Conservation (phyloP, 257 asterid species). For the Capsicum chinense region DNA sequence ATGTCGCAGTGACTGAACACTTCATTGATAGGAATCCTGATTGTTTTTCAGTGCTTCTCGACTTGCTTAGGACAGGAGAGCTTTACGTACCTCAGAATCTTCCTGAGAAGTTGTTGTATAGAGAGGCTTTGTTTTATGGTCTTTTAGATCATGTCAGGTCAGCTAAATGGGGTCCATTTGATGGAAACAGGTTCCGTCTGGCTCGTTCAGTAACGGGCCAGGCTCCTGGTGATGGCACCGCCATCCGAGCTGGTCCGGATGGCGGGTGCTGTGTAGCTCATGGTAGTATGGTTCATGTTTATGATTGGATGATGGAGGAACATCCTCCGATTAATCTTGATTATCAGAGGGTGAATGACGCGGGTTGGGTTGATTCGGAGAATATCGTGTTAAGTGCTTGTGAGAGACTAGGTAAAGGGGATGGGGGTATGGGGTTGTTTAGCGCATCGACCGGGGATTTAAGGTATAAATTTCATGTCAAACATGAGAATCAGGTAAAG, state of each 20-base stretch:
- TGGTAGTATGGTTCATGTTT: conserved; percentile 91
- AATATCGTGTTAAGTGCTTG: conserved; percentile 78
- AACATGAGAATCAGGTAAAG: conserved; percentile 68
- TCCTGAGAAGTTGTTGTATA: conserved; percentile 64
- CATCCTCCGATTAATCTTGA: conserved; percentile 82
- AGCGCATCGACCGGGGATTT: conserved; percentile 62
- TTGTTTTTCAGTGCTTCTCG: conserved; percentile 80
- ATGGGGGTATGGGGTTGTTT: conserved; percentile 90
- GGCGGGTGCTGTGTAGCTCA: conserved; percentile 97
- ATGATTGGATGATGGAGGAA: conserved; percentile 90
- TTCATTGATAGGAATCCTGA: conserved; percentile 91
- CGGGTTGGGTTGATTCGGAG: conserved; percentile 67
- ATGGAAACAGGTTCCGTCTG: conserved; percentile 70
- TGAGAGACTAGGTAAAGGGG: conserved; percentile 79
- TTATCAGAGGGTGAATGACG: conserved; percentile 89
- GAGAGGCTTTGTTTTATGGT: conserved; percentile 82
- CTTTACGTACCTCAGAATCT: conserved; percentile 65
- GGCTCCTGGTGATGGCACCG: conserved; percentile 93
- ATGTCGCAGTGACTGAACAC: conserved; percentile 53
- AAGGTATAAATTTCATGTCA: conserved; percentile 70
- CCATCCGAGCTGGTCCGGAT: conserved; percentile 87
- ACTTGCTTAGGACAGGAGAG: conserved; percentile 90
- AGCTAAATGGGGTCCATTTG: conserved; percentile 86
- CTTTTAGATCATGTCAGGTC: conserved; percentile 75
- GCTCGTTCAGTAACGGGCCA: conserved; percentile 56